Percentiles rank a stretch among this genome's conserved stretches.
Evolutionary conservation across 768 basidiomycete genomes (phyloP).

Genomic region (Xanthoconium purpureum): DNA sequence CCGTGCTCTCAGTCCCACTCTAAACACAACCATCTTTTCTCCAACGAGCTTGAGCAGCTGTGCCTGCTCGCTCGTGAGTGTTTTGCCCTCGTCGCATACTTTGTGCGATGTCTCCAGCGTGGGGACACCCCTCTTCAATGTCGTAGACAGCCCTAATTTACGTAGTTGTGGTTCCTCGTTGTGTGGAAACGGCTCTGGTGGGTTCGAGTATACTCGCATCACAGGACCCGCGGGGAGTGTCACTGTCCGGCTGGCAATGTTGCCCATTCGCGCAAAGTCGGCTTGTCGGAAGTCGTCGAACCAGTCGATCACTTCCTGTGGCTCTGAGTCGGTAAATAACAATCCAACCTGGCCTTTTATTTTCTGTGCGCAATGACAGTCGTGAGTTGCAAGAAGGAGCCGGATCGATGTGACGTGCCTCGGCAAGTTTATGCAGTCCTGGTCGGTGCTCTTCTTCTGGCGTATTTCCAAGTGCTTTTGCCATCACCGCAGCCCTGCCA

Average conservation of each 20-base stretch:
- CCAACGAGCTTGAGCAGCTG: constrained; percentile 91
- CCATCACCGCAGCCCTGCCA: constrained; percentile 86
- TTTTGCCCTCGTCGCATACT: constrained; percentile 80
- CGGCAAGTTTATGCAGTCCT: constrained; percentile 77
- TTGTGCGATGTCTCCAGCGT: constrained; percentile 76
- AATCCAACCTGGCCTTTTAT: constrained; percentile 94
- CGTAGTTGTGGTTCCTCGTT: constrained; percentile 97
- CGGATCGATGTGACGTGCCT: constrained; percentile 47
- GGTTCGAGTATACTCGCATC: constrained; percentile 74
- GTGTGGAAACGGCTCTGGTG: constrained; percentile 89
- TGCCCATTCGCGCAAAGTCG: constrained; percentile 90
- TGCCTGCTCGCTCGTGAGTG: constrained; percentile 80
- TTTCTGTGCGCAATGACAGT: constrained; percentile 47
- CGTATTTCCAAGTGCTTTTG: constrained; percentile 88
- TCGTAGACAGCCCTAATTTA: constrained; percentile 83
- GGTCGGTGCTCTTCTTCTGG: constrained; percentile 80
- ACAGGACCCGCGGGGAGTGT: constrained; percentile 81
- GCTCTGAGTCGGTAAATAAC: constrained; percentile 86
- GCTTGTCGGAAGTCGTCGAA: constrained; percentile 86
- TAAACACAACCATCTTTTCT: constrained; percentile 83
- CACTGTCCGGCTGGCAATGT: constrained; percentile 70
- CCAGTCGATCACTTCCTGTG: constrained; percentile 92
- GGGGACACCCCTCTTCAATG: constrained; percentile 84
- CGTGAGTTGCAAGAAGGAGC: constrained; percentile 5
- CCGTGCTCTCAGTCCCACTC: constrained; percentile 63